Evolutionary conservation across 2,329 filamentous ascomycete species (phyloP).

Genomic region (Fusarium proliferatum): DNA sequence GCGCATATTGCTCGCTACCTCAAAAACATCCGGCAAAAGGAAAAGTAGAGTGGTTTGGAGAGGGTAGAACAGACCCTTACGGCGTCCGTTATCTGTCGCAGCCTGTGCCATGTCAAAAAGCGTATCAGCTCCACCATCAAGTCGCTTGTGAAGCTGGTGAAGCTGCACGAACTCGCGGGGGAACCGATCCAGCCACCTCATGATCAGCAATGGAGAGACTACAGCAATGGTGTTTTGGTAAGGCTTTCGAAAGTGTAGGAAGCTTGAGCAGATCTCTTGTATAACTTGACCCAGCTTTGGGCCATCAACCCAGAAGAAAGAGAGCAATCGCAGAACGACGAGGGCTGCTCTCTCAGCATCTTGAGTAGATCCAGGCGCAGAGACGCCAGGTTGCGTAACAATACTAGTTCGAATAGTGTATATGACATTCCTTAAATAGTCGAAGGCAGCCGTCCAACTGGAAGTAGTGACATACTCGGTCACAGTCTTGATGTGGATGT

Average conservation of each 20-base stretch:
- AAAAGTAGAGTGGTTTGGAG: slow-evolving; percentile 72
- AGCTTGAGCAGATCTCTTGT: slow-evolving; percentile 74
- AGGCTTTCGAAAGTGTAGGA: slow-evolving; percentile 72
- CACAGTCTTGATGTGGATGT: slow-evolving; percentile 65
- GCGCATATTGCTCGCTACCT: slow-evolving; percentile 74
- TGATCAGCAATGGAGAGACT: slow-evolving; percentile 71
- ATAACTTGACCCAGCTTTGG: slow-evolving; percentile 70
- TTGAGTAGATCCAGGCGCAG: slow-evolving; percentile 50
- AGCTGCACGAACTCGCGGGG: slow-evolving; percentile 73
- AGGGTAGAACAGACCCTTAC: slow-evolving; percentile 67
- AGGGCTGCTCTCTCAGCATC: slow-evolving; percentile 66
- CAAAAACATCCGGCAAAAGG: slow-evolving; percentile 75
- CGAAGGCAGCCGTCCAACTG: slow-evolving; percentile 70
- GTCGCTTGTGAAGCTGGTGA: slow-evolving; percentile 68
- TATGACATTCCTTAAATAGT: slow-evolving; percentile 65
- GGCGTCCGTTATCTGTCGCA: slow-evolving; percentile 66
- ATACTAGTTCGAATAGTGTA: slow-evolving; percentile 61
- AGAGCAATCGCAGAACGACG: slow-evolving; percentile 67
- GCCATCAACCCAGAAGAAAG: slow-evolving; percentile 73
- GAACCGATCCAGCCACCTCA: slow-evolving; percentile 73
- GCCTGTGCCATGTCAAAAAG: slow-evolving; percentile 76
- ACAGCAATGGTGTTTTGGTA: slow-evolving; percentile 73
- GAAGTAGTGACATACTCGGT: slow-evolving; percentile 74
- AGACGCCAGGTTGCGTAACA: slow-evolving; percentile 52
- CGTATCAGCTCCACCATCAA: slow-evolving; percentile 74